Base-by-base conservation (phyloP, 805 yeast genomes). In the Starmerella vitae region DNA sequence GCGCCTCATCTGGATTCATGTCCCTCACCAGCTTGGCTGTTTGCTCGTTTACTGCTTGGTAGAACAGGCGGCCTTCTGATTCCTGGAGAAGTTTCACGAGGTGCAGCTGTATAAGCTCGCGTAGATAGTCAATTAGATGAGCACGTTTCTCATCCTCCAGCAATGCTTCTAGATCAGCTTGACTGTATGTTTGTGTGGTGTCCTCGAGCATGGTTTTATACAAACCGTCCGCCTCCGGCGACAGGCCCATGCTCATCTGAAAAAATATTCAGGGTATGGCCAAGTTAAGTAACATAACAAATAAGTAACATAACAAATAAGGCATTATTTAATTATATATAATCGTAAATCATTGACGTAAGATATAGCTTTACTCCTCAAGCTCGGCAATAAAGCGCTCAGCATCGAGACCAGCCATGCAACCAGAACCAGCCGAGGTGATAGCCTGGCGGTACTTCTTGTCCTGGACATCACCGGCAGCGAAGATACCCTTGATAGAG, bases 391-490 rank as follows among this genome's bases (percentile, higher is more conserved):
- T 60, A 61, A 70, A 80, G 61, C 74, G 78, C 67, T 86, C 96
- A 57, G 88, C 83, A 56, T 91, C 97, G 46, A 91, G 72, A 44
- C 94, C 98, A 55, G 98, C 98, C 96, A 86, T 88, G 71, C 98
- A 91, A 48, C 98, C 98, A 47, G 94, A 72, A 58, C 98, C 98
- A n/a, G 98, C 98, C 61, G 96, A 85, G 30, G 98, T 91, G 58
- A 91, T 84, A 43, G 98, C 98, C 69, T 91, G 98, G 76, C 98
- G 83, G 66, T 88, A 91, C 60, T 73, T 74, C 63, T 83, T 78
- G 65, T 91, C 98, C 66, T 91, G 98, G 42, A 91, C 98, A 59
- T 91, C 98, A 65, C 98, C 98, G 44, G 98, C 98, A 44, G 98
- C 98, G 53, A 80, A 91, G 46, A 91, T 82, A 60, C 96, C 97